phyloP scores from a whole-genome alignment of 352 stramenopile species.

The Globisporangium recalcitrans region DNA sequence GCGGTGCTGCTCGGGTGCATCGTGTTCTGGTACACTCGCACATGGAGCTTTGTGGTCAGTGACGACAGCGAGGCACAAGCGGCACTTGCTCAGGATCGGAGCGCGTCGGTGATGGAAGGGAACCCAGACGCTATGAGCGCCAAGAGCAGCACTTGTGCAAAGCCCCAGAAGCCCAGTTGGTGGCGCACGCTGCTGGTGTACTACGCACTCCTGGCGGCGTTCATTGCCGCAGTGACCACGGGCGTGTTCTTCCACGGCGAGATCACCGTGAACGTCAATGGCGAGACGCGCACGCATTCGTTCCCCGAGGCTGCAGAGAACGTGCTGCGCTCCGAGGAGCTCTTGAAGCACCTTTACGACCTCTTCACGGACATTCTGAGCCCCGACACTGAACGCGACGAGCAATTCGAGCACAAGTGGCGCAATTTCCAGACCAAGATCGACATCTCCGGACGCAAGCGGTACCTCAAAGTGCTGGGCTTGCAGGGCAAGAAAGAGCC shows the following conservation, averaged over 20 bases:
- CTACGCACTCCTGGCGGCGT: constrained; percentile 1
- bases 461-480: constrained; percentile 18
- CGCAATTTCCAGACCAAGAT: constrained; percentile 13
- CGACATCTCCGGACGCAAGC: constrained; percentile 18
- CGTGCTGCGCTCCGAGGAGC: constrained; percentile 3
- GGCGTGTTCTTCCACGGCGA: constrained; percentile 11
- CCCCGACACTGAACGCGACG: not conserved
- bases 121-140: not conserved
- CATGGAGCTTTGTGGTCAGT: not conserved
- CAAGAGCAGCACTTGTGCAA: not conserved
- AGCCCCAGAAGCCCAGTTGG: constrained; percentile 2
- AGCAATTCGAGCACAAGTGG: constrained; percentile 18
- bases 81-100: not conserved
- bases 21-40: constrained; percentile 7
- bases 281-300: not conserved
- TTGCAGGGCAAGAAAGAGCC: not conserved
- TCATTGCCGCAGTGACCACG: not conserved
- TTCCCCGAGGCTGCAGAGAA: constrained; percentile 8
- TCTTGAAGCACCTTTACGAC: constrained; percentile 7
- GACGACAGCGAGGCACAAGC: not conserved
- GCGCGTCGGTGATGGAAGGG: not conserved
- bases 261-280: constrained; percentile 1
- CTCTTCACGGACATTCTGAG: constrained; percentile 3
- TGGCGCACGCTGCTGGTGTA: constrained; percentile 7
- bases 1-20: constrained; percentile 1